Base-by-base conservation (phyloP, 768 basidiomycete genomes). In the Pleurotus tuber-regium region DNA sequence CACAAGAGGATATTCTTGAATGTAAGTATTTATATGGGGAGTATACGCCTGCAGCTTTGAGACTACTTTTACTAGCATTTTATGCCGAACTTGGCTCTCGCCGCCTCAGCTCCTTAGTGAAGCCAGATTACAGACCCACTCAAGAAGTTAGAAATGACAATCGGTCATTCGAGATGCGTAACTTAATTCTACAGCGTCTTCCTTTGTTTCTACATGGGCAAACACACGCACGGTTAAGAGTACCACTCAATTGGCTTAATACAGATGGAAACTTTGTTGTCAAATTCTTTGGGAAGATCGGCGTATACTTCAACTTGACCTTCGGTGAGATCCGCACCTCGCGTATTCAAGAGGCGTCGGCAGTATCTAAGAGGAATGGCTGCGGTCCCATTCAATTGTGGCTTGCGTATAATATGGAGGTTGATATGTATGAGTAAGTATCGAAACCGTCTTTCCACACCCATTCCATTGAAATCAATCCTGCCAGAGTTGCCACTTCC, bases 151-250 rank as follows among this genome's bases (percentile, higher is more conserved):
- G 63, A 33, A 66, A 73, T 33, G 72, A 77, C 0, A 77, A 73
- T 55, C 64, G 68, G 21, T 78, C 84, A 2, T 57, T 61, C 1
- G 81, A 86, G 8, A 77, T 76, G 8, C 81, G 82, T 2, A 59
- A 73, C 2, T 73, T 92, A 30, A 82, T 94, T 10, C 68, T 96
- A 23, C 89, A 98, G 67, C 74, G 95, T 26, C 70, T 97, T 16
- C 91, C 95, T 0, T 71, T 99, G 25, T 98, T 98, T 71, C 75
- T 98, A 4, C 87, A 96, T 47, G 96, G 98, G 60, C 89, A 94
- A 50, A 82, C 80, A 0, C 86, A 88, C 63, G 71, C 84, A 0
- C 76, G 74, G 18, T 80, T 83, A 0, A 72, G 71, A 30, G 77
- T 90, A 7, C 75, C 86, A 1, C 80, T 78, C 54, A 74, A 71